phyloP scores from a whole-genome alignment of 371 early-diverging fungal genomes.

The Actinomortierella wolfii region DNA sequence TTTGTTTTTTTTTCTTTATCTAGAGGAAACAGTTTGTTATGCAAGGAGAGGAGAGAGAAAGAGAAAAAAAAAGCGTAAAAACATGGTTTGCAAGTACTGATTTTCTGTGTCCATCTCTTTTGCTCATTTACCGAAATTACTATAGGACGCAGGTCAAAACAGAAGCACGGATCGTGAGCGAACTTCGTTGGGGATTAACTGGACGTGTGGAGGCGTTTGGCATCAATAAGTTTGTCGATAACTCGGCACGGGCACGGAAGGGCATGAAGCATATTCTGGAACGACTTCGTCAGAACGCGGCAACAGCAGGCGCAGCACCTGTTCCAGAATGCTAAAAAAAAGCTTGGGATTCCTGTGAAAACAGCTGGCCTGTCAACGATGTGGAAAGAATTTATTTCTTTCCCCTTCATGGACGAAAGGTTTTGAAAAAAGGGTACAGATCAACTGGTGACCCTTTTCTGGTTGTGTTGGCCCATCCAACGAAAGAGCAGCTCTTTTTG shows the following conservation, averaged over 20 bases:
- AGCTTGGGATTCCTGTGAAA: no score
- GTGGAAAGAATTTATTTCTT: no score
- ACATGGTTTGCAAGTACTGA: background rate
- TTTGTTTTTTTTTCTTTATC: conserved; percentile 3
- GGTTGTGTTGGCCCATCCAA: no score
- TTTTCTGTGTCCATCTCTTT: background rate
- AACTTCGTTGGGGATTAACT: conserved; percentile 87
- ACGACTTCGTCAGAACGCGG: conserved; percentile 16
- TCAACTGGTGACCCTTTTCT: no score
- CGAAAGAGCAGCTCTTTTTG: no score
- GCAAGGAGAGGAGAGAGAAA: no score
- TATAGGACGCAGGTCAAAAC: conserved; percentile 75
- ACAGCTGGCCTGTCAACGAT: no score
- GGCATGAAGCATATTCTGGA: conserved; percentile 91
- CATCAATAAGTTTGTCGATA: conserved; percentile 83
- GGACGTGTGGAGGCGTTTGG: conserved; percentile 88
- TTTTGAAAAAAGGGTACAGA: conserved; percentile 1
- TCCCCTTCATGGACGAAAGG: no score
- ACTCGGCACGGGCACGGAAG: conserved; percentile 80
- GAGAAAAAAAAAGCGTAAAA: no score
- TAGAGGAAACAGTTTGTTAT: background rate
- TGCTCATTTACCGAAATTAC: background rate
- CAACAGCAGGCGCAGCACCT: conserved; percentile 4
- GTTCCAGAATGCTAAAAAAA: background rate
- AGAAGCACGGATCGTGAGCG: conserved; percentile 87